phyloP scores from a whole-genome alignment of 176 grass and related monocot genomes.

The Phoenix dactylifera region DNA sequence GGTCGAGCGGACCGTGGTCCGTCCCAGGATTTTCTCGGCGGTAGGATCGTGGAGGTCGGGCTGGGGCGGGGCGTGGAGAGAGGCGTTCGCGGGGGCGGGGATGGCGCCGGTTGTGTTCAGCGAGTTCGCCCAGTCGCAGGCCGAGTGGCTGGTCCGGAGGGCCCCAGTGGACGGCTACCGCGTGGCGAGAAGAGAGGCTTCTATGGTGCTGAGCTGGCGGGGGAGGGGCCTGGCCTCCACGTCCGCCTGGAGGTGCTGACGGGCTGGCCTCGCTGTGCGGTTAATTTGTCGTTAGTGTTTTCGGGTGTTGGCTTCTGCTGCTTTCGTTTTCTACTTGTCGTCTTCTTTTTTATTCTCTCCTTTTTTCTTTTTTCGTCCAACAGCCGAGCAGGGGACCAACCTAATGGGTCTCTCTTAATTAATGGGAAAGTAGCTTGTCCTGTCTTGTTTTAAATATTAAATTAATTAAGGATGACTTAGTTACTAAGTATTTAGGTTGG shows the following conservation, averaged over 20 bases:
- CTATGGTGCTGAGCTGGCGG: slow-evolving; percentile 51
- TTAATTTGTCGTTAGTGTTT: too few species aligned
- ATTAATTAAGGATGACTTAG: too few species aligned
- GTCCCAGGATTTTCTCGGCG: slow-evolving; percentile 19
- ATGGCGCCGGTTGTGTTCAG: slow-evolving; percentile 30
- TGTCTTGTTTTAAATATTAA: too few species aligned
- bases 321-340: too few species aligned
- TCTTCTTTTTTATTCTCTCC: too few species aligned
- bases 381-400: too few species aligned
- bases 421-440: too few species aligned
- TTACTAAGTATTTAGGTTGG: too few species aligned
- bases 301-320: too few species aligned
- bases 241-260: slow-evolving; percentile 52
- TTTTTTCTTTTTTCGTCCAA: too few species aligned
- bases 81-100: slow-evolving; percentile 23
- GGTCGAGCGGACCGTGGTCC: slow-evolving; percentile 32
- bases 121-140: slow-evolving; percentile 36
- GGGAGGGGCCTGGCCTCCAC: slow-evolving; percentile 41
- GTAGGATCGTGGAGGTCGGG: slow-evolving; percentile 20
- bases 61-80: slow-evolving; percentile 25
- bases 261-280: not conserved
- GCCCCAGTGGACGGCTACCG: slow-evolving; percentile 38
- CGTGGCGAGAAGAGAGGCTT: slow-evolving; percentile 28
- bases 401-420: too few species aligned
- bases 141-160: slow-evolving; percentile 35